Evolutionary conservation across 441 rosid genomes (phyloP), one percentile per base, ranked within the genome.

Genomic region (Geranium incanum): DNA sequence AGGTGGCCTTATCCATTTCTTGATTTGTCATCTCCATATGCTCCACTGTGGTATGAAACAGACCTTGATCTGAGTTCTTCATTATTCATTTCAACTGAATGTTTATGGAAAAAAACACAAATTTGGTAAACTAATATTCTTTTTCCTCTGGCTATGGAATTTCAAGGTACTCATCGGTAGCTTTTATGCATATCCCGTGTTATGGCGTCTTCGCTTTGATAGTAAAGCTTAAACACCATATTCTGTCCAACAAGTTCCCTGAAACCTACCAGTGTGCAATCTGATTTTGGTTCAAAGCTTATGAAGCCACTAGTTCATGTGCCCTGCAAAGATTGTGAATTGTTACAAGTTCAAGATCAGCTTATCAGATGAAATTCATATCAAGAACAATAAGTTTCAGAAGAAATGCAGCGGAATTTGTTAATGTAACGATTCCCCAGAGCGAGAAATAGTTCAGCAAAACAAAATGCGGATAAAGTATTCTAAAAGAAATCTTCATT

Each of bases 1-100:
- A 94, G 99, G 99, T 94, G 97, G 97, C 97, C 99, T 9, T 94
- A 95, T 76, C 98, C 97, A 62, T 95, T 95, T 76, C 86, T 95
- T 36, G 97, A 95, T 78, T 68, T 95, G 79, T 85, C 96, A 68
- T 92, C 99, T 66, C 77, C 88, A 28, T 89, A 80, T 81, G 93
- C 97, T 78, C 97, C 99, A 16, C 70, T 95, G 66, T 92, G 99
- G 99, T 95, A 88, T 60, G 73, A 52, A n/a, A 15, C 60, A 52
- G 19, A 52, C 19, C 28, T 57, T 55, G 55, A 45, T 45, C 55
- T 12, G 15, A 45, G 55, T 13, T 57, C 28, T 18, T 18, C 9
- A 45, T 13, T 57, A 9, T 18, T 18, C 9, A 45, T 45, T 45
- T 45, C n/a, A 45, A 45, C 15, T 45, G 55, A 43, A 43, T 43